phyloP scores from a whole-genome alignment of 2,329 filamentous ascomycete species.

The Verruconis gallopava region DNA sequence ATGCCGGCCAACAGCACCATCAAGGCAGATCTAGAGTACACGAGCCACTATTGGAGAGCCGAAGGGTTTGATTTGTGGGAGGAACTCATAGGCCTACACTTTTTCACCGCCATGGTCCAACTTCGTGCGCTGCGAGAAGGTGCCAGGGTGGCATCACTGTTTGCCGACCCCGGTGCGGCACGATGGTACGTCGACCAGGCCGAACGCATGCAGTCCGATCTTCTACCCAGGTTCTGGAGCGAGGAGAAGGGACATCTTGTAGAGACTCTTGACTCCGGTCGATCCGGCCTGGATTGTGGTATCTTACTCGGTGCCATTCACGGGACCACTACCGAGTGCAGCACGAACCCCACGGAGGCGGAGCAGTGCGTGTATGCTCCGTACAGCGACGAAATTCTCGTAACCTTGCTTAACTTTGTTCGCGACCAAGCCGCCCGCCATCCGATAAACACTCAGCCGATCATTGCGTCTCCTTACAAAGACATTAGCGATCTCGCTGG shows the following conservation, averaged over 20 bases:
- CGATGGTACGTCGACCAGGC: slow-evolving; percentile 27
- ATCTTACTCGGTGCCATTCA: slow-evolving; percentile 27
- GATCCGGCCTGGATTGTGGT: slow-evolving; percentile 26
- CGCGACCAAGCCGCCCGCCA: slow-evolving; percentile 24
- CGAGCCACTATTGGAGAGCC: slow-evolving; percentile 28
- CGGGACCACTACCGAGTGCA: slow-evolving; percentile 14
- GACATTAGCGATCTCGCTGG: slow-evolving; percentile 16
- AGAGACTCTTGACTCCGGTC: slow-evolving; percentile 21
- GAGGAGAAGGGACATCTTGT: slow-evolving; percentile 23
- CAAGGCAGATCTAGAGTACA: slow-evolving; percentile 33
- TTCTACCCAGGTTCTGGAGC: slow-evolving; percentile 27
- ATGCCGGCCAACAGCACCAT: slow-evolving; percentile 27
- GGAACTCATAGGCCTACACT: slow-evolving; percentile 30
- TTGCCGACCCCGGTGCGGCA: slow-evolving; percentile 25
- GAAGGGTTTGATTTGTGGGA: slow-evolving; percentile 34
- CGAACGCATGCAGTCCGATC: slow-evolving; percentile 17
- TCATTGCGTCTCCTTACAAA: slow-evolving; percentile 8
- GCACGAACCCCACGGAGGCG: slow-evolving; percentile 7
- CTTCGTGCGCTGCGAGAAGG: slow-evolving; percentile 24
- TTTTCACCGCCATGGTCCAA: slow-evolving; percentile 29
- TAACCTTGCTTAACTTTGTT: slow-evolving; percentile 22
- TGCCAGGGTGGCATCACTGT: slow-evolving; percentile 20
- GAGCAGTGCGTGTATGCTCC: slow-evolving; percentile 19
- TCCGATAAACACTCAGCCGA: slow-evolving; percentile 24
- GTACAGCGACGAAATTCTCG: slow-evolving; percentile 26